Conservation (phyloP, 257 asterid genomes). For the Fraxinus excelsior region DNA sequence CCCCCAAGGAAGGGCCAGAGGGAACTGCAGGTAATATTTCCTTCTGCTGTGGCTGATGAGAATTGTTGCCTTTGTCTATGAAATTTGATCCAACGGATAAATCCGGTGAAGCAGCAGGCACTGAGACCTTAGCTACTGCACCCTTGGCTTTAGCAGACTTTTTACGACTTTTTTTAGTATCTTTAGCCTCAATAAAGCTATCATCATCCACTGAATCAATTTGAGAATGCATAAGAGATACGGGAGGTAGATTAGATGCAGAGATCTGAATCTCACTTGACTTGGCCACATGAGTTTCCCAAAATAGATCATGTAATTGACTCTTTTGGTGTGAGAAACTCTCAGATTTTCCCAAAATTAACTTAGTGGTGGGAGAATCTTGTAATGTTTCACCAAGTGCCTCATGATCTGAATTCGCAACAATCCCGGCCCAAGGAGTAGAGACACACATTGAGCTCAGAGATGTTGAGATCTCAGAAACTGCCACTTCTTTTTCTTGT, state of each 20-base stretch:
- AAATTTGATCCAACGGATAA: slow-evolving; percentile 54
- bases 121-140: slow-evolving; percentile 55
- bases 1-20: slow-evolving; percentile 90
- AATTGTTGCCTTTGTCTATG: slow-evolving; percentile 57
- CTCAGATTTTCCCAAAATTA: slow-evolving; percentile 43
- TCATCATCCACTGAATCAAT: slow-evolving; percentile 42
- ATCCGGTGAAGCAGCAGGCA: slow-evolving; percentile 46
- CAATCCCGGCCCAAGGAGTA: slow-evolving; percentile 67
- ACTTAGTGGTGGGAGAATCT: slow-evolving; percentile 38
- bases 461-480: slow-evolving; percentile 55
- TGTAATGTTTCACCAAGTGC: slow-evolving; percentile 40
- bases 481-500: slow-evolving; percentile 42
- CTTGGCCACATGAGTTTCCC: slow-evolving; percentile 45
- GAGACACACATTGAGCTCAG: slow-evolving; percentile 49
- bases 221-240: slow-evolving; percentile 38
- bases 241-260: slow-evolving; percentile 26
- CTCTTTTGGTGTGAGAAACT: slow-evolving; percentile 41
- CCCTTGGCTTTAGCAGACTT: slow-evolving; percentile 79
- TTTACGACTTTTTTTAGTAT: slow-evolving; percentile 82
- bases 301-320: slow-evolving; percentile 63
- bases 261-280: slow-evolving; percentile 43
- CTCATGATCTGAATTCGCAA: slow-evolving; percentile 55
- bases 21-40: slow-evolving; percentile 74
- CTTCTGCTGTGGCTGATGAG: slow-evolving; percentile 63
- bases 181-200: slow-evolving; percentile 91